Percentiles rank a stretch among this genome's conserved stretches.
These are phyloP conservation scores for Fusarium sp. DNA, from an alignment of 2,329 filamentous ascomycete species.

Conservation along the genomic window DNA sequence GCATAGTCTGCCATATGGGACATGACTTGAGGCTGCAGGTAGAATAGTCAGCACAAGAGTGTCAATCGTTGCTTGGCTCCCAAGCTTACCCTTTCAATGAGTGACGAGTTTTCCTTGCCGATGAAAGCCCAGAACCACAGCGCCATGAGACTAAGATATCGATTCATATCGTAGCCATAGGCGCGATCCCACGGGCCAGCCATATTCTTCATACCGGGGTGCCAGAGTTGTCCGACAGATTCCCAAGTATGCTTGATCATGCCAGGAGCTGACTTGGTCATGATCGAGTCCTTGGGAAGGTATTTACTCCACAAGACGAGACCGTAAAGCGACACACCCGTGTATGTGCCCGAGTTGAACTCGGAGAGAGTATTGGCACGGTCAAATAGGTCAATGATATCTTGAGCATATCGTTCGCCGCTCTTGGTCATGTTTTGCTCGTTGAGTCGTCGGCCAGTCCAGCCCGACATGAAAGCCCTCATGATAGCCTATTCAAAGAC, in stretches of 20 bases:
- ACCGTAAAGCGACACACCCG: conserved; percentile 73
- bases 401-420: conserved; percentile 70
- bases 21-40: conserved; percentile 64
- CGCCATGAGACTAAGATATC: conserved; percentile 71
- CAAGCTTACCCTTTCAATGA: conserved; percentile 51
- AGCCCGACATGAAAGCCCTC: conserved; percentile 73
- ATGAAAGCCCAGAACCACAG: conserved; percentile 72
- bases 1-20: conserved; percentile 73
- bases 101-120: conserved; percentile 61
- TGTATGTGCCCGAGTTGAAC: conserved; percentile 76
- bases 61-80: not conserved
- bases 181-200: conserved; percentile 76
- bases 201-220: conserved; percentile 72
- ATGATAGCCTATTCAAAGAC: conserved; percentile 62
- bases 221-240: conserved; percentile 67
- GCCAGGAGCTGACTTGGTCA: conserved; percentile 65
- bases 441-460: conserved; percentile 68
- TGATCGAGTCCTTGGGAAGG: conserved; percentile 66
- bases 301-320: conserved; percentile 74
- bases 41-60: not conserved
- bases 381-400: conserved; percentile 71
- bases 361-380: conserved; percentile 71
- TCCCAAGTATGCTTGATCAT: conserved; percentile 71
- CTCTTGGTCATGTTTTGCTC: conserved; percentile 72
- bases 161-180: conserved; percentile 76